These are phyloP conservation scores for Yarrowia yakushimensis DNA, from an alignment of 805 yeast species.

Conservation along the genomic window DNA sequence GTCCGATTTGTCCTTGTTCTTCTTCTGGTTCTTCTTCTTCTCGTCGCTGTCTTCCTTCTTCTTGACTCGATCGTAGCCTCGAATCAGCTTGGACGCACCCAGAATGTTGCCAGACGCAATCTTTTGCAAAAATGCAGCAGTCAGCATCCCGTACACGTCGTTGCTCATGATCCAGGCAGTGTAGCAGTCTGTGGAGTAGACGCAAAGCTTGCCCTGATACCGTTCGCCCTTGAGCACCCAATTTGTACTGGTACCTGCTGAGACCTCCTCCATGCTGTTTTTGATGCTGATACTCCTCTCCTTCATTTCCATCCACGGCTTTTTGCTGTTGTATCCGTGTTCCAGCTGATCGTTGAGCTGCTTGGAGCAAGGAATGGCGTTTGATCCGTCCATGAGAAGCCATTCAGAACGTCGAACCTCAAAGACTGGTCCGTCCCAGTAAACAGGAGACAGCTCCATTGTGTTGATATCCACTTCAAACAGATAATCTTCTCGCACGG, in stretches of 20 bases:
- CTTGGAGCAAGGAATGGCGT: slow-evolving; percentile 48
- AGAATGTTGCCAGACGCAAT: slow-evolving; percentile 37
- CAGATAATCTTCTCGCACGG: slow-evolving; percentile 77
- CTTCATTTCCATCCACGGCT: slow-evolving; percentile 42
- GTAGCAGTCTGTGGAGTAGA: slow-evolving; percentile 26
- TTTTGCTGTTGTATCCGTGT: slow-evolving; percentile 44
- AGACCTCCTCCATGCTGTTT: slow-evolving; percentile 11
- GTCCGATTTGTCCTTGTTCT: background rate
- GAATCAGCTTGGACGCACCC: slow-evolving; percentile 33
- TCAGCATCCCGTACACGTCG: slow-evolving; percentile 31
- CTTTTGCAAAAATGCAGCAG: slow-evolving; percentile 17
- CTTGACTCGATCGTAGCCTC: slow-evolving; percentile 31
- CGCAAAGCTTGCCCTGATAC: slow-evolving; percentile 10
- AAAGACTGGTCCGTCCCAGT: slow-evolving; percentile 85
- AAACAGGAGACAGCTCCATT: slow-evolving; percentile 61
- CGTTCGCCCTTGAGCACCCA: slow-evolving; percentile 30
- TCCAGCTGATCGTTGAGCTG: slow-evolving; percentile 59
- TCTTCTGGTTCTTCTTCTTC: background rate
- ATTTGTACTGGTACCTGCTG: slow-evolving; percentile 24
- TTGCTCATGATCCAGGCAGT: slow-evolving; percentile 33
- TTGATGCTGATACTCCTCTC: slow-evolving; percentile 36
- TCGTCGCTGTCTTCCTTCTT: background rate
- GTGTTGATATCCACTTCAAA: slow-evolving; percentile 63
- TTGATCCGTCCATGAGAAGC: slow-evolving; percentile 56
- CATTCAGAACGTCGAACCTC: slow-evolving; percentile 83